Evolutionary conservation across 768 basidiomycete species (phyloP), one percentile per base, ranked within the genome.

Genomic region (Coprinopsis cinerea): DNA sequence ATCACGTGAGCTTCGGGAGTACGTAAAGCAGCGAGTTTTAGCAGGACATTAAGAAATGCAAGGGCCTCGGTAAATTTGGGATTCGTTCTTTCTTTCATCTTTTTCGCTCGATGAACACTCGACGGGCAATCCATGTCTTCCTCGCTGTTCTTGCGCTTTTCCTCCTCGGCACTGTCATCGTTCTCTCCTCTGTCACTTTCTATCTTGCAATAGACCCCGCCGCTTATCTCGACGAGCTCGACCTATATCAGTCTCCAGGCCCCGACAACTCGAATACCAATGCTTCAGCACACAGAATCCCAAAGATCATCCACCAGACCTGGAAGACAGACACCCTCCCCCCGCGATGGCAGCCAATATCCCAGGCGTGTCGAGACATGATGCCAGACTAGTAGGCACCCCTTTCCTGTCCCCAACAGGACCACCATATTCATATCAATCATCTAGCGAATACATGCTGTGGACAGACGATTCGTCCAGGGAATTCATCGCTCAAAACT

Each of bases 381-480:
- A 93, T 94, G 84, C 79, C 90, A 4, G 93, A 96, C 76, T 99
- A 96, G 94, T 96, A 64, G 60, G 93, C 81, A 46, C 26, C 2
- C 24, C 27, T 48, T 45, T 49, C 50, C 45, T 23, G 7, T 49
- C 47, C 44, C 28, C 37, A 44, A 48, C 52, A 34, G 22, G 7
- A 32, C 17, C 51, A n/a, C n/a, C n/a, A n/a, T 51, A 45, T 35
- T 51, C 51, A 51, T 43, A 53, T 51, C 53, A 18, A 49, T 30
- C 47, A 39, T 60, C 55, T 65, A 97, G 94, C 64, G 83, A 97
- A 64, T 96, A 97, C 74, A 93, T 83, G 75, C 77, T 99, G 10
- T 99, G 96, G 96, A 97, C 96, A 13, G 96, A 99, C 65, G 88
- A 82, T 6, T 72, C 77, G 53, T 90, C 96, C 14, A 83, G 92